Conservation (phyloP, 257 asterid genomes). For the Solanum okadae region DNA sequence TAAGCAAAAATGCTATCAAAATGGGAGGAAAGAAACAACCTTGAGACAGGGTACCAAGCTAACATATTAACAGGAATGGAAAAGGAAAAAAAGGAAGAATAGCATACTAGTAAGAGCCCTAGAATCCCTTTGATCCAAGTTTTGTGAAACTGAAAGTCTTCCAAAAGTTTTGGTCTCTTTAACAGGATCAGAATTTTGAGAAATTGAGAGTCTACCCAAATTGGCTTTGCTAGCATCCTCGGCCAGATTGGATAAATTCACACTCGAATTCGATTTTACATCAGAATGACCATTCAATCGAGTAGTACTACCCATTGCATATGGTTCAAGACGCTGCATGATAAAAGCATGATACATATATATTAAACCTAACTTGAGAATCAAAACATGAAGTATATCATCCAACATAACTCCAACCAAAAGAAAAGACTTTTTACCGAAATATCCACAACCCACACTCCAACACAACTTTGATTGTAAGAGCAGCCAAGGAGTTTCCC, state of each 20-base stretch:
- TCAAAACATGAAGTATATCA: constrained; percentile 4
- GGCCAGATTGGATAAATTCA: constrained; percentile 36
- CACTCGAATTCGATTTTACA: constrained; percentile 48
- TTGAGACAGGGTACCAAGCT: background rate
- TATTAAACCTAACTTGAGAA: constrained; percentile 10
- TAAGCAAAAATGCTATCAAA: background rate
- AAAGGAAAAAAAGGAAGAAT: constrained; percentile 3
- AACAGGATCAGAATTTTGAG: constrained; percentile 61
- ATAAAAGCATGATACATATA: constrained; percentile 13
- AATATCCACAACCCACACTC: constrained; percentile 98
- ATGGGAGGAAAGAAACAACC: background rate
- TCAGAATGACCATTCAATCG: constrained; percentile 55
- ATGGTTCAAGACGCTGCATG: constrained; percentile 86
- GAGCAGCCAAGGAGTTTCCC: constrained; percentile 99
- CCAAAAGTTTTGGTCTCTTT: constrained; percentile 64
- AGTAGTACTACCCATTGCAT: constrained; percentile 55
- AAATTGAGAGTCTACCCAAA: constrained; percentile 76
- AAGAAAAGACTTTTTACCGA: constrained; percentile 41
- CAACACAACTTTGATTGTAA: constrained; percentile 97
- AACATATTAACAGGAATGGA: background rate
- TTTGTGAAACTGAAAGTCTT: constrained; percentile 64
- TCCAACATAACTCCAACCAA: constrained; percentile 7
- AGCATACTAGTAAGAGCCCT: constrained; percentile 63
- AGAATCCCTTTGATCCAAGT: constrained; percentile 66
- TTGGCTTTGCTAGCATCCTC: constrained; percentile 55